Evolutionary conservation across 306 rosid genomes (phyloP), one percentile per base, ranked within the genome.

Genomic region (Coriaria nepalensis): DNA sequence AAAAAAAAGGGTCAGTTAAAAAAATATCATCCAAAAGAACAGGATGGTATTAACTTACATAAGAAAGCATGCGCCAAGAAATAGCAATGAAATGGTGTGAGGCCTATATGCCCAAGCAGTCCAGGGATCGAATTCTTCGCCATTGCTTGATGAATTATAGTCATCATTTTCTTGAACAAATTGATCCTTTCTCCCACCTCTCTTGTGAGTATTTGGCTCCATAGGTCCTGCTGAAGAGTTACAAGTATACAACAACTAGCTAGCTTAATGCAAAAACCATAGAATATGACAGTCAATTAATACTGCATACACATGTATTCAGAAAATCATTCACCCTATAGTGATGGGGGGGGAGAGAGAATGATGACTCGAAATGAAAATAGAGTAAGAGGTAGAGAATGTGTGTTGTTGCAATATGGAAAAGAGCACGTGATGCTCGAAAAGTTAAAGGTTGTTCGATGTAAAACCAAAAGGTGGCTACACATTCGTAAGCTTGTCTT

Each of bases 71-170:
- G 98, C 94, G 56, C 98, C 98, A 55, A 92, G 59, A 50, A 92
- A 93, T 61, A 92, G 78, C 71, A 92, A 64, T 14, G 98, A 75
- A 57, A 92, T 73, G 0, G 98, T 92, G 10, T 83, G 98, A 57
- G 98, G 98, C 82, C 68, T 85, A 93, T 92, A 92, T 10, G 98
- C 96, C 98, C 96, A 92, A 13, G 98, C 98, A 46, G 98, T 92
- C 98, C 98, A 92, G n/a, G 98, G 98, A 79, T 92, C 98, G 61
- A 69, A 68, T 10, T 85, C 98, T 47, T 85, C 95, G 8, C 75
- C 75, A 55, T 54, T 39, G 64, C 58, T 64, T 35, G 65, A 66
- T 38, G 54, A 57, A 69, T 70, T 74, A 49, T n/a, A 56, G 56
- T 64, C 73, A 29, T 94, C 98, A 51, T 86, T 92, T 79, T 64